Base-by-base conservation (phyloP, 2,329 filamentous ascomycete species). In the Venturia pyrina region DNA sequence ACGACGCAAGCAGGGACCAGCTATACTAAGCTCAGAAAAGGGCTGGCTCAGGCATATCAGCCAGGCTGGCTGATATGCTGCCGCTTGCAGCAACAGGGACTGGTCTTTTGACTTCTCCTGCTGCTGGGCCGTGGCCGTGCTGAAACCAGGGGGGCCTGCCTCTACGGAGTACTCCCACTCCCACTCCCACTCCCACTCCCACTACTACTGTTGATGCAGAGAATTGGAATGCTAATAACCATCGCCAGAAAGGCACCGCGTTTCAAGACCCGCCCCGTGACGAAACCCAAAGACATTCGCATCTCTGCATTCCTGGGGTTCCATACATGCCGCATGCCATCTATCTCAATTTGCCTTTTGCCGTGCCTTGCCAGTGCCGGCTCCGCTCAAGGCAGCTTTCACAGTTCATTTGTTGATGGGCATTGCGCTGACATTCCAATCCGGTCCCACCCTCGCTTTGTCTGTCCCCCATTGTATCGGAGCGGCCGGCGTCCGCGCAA, bases 271-370 rank as follows among this genome's bases (percentile, higher is more conserved):
- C 3, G 53, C 53, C 53, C 7, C 53, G 53, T 59, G 53, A 57
- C 32, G 32, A 32, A 34, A 57, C 8, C 3, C 24, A 32, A 37
- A 37, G 34, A 10, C 34, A 37, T 37, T 37, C 34, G 34, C 34
- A 37, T 10, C 10, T 37, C 5, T 5, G 34, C 10, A 5, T 37
- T 37, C 34, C 34, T 37, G 34, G 34, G 34, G 34, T 5, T 37
- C 24, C 28, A 17, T 56, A 34, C 50, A 32, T 17, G 11, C 13
- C 10, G 50, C 50, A 34, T 37, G 53, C 53, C n/a, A n/a, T n/a
- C n/a, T 28, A 57, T 19, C 53, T 57, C 53, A 57, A 57, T 57
- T 57, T 37, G 53, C 53, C 53, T 57, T 57, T 57, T 37, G 28
- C 28, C 2, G 32, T 37, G 1, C 19, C 37, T 32, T 15, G 28